These are phyloP conservation scores for Erythrobasidium hasegawianum DNA, from an alignment of 1,284 basidiomycete genomes.

Conservation along the genomic window DNA sequence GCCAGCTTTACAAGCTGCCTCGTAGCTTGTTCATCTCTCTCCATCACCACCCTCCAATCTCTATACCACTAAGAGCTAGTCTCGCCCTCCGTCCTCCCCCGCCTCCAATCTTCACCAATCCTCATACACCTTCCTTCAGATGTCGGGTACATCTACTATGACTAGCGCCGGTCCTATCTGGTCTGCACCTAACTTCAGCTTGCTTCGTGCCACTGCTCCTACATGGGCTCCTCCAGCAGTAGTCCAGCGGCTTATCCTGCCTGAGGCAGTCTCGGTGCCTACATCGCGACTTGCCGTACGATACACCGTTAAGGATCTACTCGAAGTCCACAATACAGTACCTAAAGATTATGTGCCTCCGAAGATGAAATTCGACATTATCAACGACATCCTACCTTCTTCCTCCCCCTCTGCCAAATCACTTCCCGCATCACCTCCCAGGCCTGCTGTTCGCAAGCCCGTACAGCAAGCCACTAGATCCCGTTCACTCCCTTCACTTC, in stretches of 20 bases:
- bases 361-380: not conserved
- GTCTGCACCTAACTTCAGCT: not conserved
- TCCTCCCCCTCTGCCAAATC: not conserved
- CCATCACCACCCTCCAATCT: too few relatives aligned
- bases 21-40: not conserved
- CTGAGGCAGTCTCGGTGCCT: not conserved
- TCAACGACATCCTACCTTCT: not conserved
- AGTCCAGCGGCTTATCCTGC: not conserved
- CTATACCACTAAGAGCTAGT: not conserved
- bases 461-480: not conserved
- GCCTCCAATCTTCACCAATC: not conserved
- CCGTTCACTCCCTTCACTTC: not conserved
- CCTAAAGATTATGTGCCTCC: not conserved
- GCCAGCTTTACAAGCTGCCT: not conserved
- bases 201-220: not conserved
- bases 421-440: not conserved
- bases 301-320: not conserved
- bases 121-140: not conserved
- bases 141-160: slow-evolving; percentile 1
- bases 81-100: not conserved
- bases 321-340: not conserved
- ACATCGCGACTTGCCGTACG: not conserved
- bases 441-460: not conserved
- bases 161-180: not conserved
- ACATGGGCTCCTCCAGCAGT: not conserved